A percentile compares a stretch with the other conserved stretches of the same genome.
Conservation (phyloP, 2,329 filamentous ascomycete genomes). For the Dothiorella sarmentorum region DNA sequence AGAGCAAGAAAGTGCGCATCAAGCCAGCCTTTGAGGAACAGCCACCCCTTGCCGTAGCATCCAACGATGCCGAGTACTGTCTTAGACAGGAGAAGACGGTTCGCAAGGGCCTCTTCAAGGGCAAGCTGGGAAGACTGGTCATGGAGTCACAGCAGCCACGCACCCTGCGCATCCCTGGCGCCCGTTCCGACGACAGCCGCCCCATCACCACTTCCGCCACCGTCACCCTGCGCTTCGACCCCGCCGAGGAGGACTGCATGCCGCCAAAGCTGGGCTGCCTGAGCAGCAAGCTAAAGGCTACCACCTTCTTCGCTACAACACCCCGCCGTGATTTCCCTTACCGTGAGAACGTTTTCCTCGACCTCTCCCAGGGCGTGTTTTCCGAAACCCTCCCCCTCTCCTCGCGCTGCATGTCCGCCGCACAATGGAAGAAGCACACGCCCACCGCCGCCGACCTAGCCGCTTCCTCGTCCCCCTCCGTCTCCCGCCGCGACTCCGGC, state of each 20-base stretch:
- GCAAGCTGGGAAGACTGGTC: conserved; percentile 55
- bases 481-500: conserved; percentile 40
- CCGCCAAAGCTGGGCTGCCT: conserved; percentile 55
- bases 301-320: conserved; percentile 54
- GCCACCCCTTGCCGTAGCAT: conserved; percentile 54
- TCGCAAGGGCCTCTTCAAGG: conserved; percentile 58
- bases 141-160: conserved; percentile 58
- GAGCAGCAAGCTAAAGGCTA: conserved; percentile 54
- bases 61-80: conserved; percentile 48
- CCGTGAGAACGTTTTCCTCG: conserved; percentile 40
- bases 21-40: conserved; percentile 58
- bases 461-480: conserved; percentile 21
- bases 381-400: conserved; percentile 52
- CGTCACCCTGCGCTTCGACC: conserved; percentile 60
- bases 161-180: conserved; percentile 49
- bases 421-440: conserved; percentile 53
- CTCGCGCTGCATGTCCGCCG: conserved; percentile 54
- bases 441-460: conserved; percentile 22
- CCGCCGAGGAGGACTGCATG: conserved; percentile 44
- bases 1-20: conserved; percentile 56
- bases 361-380: conserved; percentile 52
- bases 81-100: conserved; percentile 58
- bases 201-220: conserved; percentile 54
- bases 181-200: conserved; percentile 34
- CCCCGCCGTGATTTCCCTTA: conserved; percentile 51